These are phyloP conservation scores for Adansonia gregorii DNA, from an alignment of 441 rosid species.

Conservation along the genomic window DNA sequence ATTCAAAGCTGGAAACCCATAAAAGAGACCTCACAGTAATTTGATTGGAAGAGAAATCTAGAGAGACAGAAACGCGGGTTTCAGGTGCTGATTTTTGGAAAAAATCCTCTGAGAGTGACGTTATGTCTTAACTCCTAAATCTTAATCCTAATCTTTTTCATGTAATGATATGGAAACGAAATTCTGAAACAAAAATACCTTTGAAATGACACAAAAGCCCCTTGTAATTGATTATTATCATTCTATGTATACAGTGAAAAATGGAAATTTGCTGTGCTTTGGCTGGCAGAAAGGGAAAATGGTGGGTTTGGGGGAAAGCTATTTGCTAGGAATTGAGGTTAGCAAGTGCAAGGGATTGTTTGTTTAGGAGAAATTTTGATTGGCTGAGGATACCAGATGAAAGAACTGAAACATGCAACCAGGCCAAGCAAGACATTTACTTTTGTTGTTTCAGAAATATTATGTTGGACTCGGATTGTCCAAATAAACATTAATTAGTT, in stretches of 20 bases:
- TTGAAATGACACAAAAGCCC: constrained; percentile 33
- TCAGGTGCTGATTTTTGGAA: constrained; percentile 34
- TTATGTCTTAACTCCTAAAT: constrained; percentile 26
- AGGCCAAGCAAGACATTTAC: constrained; percentile 1
- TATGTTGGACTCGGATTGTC: neutral
- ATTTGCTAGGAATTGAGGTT: constrained; percentile 8
- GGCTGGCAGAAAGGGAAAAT: constrained; percentile 34
- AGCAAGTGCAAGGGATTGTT: neutral
- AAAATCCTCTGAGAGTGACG: constrained; percentile 34
- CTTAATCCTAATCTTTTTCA: neutral
- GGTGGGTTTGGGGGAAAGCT: constrained; percentile 1
- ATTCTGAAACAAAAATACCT: neutral
- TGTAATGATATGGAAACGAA: constrained; percentile 13
- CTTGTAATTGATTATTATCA: too few relatives aligned
- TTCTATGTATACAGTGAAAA: neutral
- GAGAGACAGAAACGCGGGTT: constrained; percentile 43
- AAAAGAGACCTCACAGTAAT: constrained; percentile 23
- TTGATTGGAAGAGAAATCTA: constrained; percentile 48
- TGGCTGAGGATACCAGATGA: neutral
- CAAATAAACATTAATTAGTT: neutral
- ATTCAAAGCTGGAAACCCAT: constrained; percentile 18
- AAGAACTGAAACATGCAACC: neutral
- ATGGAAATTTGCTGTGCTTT: constrained; percentile 15
- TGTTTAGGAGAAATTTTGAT: neutral
- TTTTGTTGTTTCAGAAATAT: neutral